These are phyloP conservation scores for Candida easanensis DNA, from an alignment of 805 yeast genomes.

Conservation along the genomic window DNA sequence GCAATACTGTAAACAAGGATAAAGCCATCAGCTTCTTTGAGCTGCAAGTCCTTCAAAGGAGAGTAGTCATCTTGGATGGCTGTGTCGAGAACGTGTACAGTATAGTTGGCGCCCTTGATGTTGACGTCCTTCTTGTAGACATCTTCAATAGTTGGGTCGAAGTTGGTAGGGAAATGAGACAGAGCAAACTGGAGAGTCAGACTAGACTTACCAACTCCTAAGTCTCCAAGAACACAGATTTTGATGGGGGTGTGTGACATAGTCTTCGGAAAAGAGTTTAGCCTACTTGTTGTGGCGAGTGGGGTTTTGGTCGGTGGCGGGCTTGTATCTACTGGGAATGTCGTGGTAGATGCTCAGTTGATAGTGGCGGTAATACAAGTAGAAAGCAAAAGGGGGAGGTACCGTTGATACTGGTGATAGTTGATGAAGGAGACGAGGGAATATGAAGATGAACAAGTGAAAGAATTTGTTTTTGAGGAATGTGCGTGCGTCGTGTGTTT, in stretches of 20 bases:
- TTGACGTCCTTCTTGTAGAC: slow-evolving; percentile 55
- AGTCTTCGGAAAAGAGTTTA: no score
- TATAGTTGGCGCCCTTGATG: slow-evolving; percentile 50
- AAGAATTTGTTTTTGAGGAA: no score
- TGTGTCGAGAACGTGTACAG: slow-evolving; percentile 65
- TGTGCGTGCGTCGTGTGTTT: no score
- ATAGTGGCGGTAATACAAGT: no score
- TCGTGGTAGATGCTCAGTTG: no score
- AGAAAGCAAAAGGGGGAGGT: no score
- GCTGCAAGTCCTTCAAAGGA: slow-evolving; percentile 52
- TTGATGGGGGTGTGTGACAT: slow-evolving; percentile 3
- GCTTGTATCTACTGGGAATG: no score
- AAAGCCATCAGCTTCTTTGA: slow-evolving; percentile 24
- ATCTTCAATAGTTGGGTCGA: slow-evolving; percentile 68
- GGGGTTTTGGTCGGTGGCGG: no score
- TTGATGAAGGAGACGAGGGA: not conserved
- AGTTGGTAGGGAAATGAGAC: slow-evolving; percentile 60
- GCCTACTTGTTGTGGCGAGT: no score
- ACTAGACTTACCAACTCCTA: slow-evolving; percentile 69
- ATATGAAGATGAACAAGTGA: not conserved
- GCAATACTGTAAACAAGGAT: slow-evolving; percentile 19
- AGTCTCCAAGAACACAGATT: slow-evolving; percentile 57
- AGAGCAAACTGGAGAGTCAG: slow-evolving; percentile 61
- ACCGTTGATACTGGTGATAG: no score
- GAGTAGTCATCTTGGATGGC: slow-evolving; percentile 82